phyloP scores from a whole-genome alignment of 306 rosid species.

The Begonia fuchsioides region DNA sequence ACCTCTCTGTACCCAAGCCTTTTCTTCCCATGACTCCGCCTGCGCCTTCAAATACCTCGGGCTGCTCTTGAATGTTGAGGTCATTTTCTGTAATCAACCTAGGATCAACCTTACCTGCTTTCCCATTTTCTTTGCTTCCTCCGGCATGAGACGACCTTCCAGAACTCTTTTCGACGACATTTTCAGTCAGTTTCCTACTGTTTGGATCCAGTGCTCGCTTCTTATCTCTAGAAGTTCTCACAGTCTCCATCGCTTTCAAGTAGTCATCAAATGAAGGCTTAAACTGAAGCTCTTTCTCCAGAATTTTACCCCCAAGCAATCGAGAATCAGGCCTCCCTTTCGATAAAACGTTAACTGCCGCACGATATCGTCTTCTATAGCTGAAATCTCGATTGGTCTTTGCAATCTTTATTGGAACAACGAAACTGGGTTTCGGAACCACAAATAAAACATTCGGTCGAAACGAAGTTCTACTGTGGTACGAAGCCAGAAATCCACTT shows the following conservation, averaged over 20 bases:
- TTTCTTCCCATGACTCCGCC: slow-evolving; percentile 7
- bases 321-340: slow-evolving; percentile 23
- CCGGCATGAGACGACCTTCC: slow-evolving; percentile 10
- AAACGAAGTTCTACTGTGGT: slow-evolving; percentile 11
- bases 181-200: slow-evolving; percentile 15
- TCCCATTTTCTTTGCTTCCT: slow-evolving; percentile 13
- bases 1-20: slow-evolving; percentile 5
- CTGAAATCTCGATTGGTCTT: slow-evolving; percentile 10
- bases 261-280: slow-evolving; percentile 68
- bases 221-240: slow-evolving; percentile 25
- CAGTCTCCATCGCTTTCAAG: slow-evolving; percentile 72
- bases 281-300: slow-evolving; percentile 40
- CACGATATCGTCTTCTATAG: slow-evolving; percentile 11
- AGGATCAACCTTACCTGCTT: slow-evolving; percentile 8
- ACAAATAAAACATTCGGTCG: slow-evolving; percentile 20
- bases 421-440: slow-evolving; percentile 21
- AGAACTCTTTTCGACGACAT: slow-evolving; percentile 12
- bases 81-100: slow-evolving; percentile 10
- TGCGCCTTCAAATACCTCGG: slow-evolving; percentile 9
- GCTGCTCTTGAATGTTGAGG: slow-evolving; percentile 8
- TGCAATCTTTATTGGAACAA: slow-evolving; percentile 15
- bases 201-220: slow-evolving; percentile 7
- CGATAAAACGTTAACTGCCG: slow-evolving; percentile 23
- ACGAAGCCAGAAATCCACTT: slow-evolving; percentile 15
- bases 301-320: slow-evolving; percentile 18